Base-by-base conservation (phyloP, 257 asterid species). In the Ballota nigra region DNA sequence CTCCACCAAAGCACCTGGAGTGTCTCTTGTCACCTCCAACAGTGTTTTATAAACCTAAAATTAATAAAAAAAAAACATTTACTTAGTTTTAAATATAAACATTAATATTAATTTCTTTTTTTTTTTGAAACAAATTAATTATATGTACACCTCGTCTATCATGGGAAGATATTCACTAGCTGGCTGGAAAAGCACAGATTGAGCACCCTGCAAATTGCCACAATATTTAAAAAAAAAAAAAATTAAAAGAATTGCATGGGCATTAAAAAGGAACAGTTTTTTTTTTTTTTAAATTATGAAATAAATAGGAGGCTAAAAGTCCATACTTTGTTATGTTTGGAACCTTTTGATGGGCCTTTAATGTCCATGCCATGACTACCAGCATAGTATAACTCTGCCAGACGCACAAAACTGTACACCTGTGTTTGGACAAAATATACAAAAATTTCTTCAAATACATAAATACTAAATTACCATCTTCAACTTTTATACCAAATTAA, bases 321-420 rank as follows among this genome's bases (percentile, higher is more conserved):
- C 51, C 87, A 67, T 10, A 84, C 96, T 81, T 86, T 86, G 66
- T 40, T 83, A 73, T 81, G 83, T 78, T 86, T 86, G 81, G 87
- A 89, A 73, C 86, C 91, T 79, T 87, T 92, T 18, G 97, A 86
- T 74, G 99, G 99, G 65, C 96, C 97, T 81, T 88, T 88, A 58
- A 95, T 95, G 89, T 95, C 99, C 99, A 95, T 95, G 19, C 99
- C 99, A 81, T 95, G 99, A 89, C 99, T 95, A 31, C 99, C 99
- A 47, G 99, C 99, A 41, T 95, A 95, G 82, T 92, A 92, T 84
- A 95, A 77, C 82, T 89, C 99, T 69, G 94, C 91, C 76, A 95
- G 78, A n/a, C 89, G 84, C 74, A 95, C 99, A 79, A 95, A 95
- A 41, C 79, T 85, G 53, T 95, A 89, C 26, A 95, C 98, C 98